Evolutionary conservation across 2,329 filamentous ascomycete genomes (phyloP), one percentile per base, ranked within the genome.

Genomic region (Laburnicola sp.): DNA sequence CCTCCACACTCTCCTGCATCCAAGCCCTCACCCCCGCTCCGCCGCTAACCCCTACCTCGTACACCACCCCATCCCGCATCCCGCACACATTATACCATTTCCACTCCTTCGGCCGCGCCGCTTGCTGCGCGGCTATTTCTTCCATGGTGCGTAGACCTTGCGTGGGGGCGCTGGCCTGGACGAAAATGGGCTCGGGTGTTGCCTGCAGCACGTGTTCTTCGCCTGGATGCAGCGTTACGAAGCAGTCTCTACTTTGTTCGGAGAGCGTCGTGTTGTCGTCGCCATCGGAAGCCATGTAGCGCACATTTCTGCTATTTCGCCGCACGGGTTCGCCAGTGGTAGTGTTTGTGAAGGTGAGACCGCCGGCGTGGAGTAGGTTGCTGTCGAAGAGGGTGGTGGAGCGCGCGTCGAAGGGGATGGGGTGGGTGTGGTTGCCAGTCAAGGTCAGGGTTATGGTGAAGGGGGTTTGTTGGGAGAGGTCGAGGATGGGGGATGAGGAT

Each of bases 281-380:
- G 21, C 30, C 32, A 34, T 28, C 25, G 16, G 36, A 43, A 47
- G 8, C 23, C 36, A 16, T 27, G 32, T 34, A 39, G 31, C 37
- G 43, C 7, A 48, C 8, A 8, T 42, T 10, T 8, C 27, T 41
- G 4, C 23, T 47, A 31, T 41, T 42, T 7, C 44, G 44, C 10
- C 35, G 43, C 43, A 47, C 22, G 4, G 7, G 43, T 22, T 47
- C 16, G 30, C 43, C 37, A 11, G 43, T 47, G 22, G 41, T 25
- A 3, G 21, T 28, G 32, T 51, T 39, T 42, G 31, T 42, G 31
- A 51, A 51, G 7, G 48, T 47, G 28, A 51, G 30, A 7, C 43
- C 43, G 23, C 11, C 22, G 7, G 30, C 10, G 11, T 42, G 9
- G 3, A 47, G 31, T 2, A 32, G 25, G 4, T 47, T 51, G 10